These are phyloP conservation scores for Euphorbia schlechtendalii DNA, from an alignment of 441 rosid species.

Conservation along the genomic window DNA sequence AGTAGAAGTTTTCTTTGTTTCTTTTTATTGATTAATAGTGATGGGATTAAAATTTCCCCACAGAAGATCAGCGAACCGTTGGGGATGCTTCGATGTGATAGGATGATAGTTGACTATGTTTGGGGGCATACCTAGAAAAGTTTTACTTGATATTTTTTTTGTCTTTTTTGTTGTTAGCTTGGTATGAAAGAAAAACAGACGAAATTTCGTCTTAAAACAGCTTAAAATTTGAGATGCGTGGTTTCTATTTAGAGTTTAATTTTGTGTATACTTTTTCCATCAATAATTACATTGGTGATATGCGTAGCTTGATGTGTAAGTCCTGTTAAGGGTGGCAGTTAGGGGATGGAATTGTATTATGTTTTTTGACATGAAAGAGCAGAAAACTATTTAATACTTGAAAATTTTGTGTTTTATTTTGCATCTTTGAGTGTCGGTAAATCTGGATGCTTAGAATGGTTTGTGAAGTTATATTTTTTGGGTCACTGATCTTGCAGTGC, in stretches of 20 bases:
- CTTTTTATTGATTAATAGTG: too few relatives aligned
- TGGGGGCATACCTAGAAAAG: background rate
- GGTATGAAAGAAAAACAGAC: too few relatives aligned
- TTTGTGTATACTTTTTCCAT: background rate
- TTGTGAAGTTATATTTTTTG: slow-evolving; percentile 8
- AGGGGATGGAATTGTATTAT: slow-evolving; percentile 38
- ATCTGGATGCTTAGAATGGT: background rate
- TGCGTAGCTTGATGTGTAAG: background rate
- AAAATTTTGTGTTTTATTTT: slow-evolving; percentile 4
- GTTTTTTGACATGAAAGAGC: slow-evolving; percentile 29
- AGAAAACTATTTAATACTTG: slow-evolving; percentile 29
- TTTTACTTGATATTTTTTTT: background rate
- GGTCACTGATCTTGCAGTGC: slow-evolving; percentile 8
- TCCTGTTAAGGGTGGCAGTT: slow-evolving; percentile 30
- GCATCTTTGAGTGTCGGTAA: background rate
- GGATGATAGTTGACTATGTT: background rate
- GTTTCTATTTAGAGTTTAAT: background rate
- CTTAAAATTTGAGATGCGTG: background rate
- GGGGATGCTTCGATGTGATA: background rate
- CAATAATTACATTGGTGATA: background rate
- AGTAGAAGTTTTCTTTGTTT: background rate
- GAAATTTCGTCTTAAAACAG: too few relatives aligned
- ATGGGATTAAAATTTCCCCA: background rate
- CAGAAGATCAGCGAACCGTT: background rate
- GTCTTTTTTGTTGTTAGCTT: too few relatives aligned